phyloP scores from a whole-genome alignment of 176 grass and related monocot species.

The Aegilops sharonensis region DNA sequence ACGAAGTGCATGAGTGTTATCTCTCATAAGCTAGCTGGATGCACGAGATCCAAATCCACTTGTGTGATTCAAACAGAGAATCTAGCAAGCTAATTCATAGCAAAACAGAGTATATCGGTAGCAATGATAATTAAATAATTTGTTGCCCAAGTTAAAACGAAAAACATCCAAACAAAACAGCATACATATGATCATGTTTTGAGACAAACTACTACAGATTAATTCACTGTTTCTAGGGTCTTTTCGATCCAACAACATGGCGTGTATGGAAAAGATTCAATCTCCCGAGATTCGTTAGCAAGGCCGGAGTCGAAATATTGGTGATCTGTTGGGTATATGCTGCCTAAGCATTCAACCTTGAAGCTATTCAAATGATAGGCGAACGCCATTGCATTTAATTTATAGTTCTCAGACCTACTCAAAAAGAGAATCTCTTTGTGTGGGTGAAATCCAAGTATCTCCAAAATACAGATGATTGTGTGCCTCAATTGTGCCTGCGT shows the following conservation, averaged over 20 bases:
- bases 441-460: slow-evolving; percentile 1
- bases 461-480: not conserved
- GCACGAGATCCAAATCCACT: too few species aligned
- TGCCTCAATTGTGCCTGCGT: too few species aligned
- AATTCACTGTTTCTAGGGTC: not conserved
- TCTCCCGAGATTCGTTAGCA: not conserved
- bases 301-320: not conserved
- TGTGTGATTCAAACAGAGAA: too few species aligned
- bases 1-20: too few species aligned
- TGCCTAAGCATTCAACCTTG: not conserved
- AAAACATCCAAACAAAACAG: not conserved
- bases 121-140: too few species aligned
- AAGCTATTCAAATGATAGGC: too few species aligned
- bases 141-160: too few species aligned
- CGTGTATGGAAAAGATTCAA: not conserved
- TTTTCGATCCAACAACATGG: not conserved
- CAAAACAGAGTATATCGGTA: too few species aligned
- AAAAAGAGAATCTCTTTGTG: not conserved
- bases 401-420: not conserved
- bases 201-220: not conserved
- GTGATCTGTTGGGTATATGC: not conserved
- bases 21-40: too few species aligned
- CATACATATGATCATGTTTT: not conserved
- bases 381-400: not conserved
- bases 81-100: too few species aligned